These are phyloP conservation scores for Ustilago lituana DNA, from an alignment of 1,284 basidiomycete species.

Conservation along the genomic window DNA sequence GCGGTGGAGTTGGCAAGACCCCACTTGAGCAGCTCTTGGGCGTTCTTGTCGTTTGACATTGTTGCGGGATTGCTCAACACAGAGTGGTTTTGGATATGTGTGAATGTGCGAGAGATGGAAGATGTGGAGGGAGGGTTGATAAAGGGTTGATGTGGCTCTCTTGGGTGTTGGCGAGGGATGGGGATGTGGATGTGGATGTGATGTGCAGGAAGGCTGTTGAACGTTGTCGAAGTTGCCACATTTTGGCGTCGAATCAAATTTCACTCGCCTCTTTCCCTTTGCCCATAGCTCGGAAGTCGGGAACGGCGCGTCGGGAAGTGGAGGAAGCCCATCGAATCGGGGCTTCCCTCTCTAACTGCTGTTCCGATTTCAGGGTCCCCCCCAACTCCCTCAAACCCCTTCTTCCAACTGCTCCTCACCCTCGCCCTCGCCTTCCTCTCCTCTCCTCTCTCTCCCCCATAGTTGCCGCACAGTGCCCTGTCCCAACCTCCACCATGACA, in stretches of 20 bases:
- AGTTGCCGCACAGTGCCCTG: no score
- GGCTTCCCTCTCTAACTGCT: neutral
- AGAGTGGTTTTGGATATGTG: neutral
- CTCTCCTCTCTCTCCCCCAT: neutral
- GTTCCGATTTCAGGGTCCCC: constrained; percentile 26
- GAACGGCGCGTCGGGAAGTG: constrained; percentile 27
- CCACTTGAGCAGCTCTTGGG: constrained; percentile 64
- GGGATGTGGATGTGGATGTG: no score
- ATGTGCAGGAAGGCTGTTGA: constrained; percentile 25
- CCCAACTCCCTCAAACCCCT: no score
- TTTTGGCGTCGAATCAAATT: constrained; percentile 4
- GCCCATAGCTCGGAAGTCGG: constrained; percentile 20
- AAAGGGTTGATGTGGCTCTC: no score
- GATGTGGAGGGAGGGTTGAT: no score
- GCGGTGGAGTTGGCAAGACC: constrained; percentile 46
- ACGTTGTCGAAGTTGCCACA: constrained; percentile 23
- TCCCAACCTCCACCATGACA: no score
- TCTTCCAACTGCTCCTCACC: neutral
- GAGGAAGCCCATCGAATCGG: constrained; percentile 26
- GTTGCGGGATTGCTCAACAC: neutral
- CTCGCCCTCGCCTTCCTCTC: neutral
- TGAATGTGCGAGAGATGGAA: neutral
- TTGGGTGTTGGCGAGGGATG: no score
- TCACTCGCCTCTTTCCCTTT: no score
- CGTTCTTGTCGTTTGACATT: constrained; percentile 57